phyloP scores from a whole-genome alignment of 2,329 filamentous ascomycete species.

The Truncatella angustata region DNA sequence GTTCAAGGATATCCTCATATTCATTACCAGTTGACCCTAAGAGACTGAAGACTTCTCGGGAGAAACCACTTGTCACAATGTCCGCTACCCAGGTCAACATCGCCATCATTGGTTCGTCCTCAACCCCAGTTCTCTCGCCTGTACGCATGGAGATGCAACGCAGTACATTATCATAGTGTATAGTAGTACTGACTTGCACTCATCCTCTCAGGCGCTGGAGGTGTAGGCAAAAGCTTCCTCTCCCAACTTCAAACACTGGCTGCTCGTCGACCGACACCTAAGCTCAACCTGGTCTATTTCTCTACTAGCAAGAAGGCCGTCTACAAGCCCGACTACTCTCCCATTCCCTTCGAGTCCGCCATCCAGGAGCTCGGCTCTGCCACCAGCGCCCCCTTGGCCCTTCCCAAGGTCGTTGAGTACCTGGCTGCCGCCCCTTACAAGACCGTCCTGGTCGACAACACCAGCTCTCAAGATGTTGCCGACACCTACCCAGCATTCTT shows the following conservation, averaged over 20 bases:
- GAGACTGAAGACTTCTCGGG: too few relatives aligned
- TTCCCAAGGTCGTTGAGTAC: conserved; percentile 72
- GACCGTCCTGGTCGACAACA: conserved; percentile 90
- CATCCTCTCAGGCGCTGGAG: conserved; percentile 72
- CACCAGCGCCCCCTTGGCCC: conserved; percentile 61
- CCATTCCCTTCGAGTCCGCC: conserved; percentile 59
- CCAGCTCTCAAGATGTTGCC: conserved; percentile 83
- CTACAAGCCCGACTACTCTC: conserved; percentile 69
- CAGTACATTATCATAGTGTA: too few relatives aligned
- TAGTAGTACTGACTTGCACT: background rate
- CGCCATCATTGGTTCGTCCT: conserved; percentile 43
- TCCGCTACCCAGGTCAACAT: conserved; percentile 47
- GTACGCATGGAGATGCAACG: too few relatives aligned
- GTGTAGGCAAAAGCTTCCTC: conserved; percentile 90
- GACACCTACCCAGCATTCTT: conserved; percentile 80
- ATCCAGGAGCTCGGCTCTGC: conserved; percentile 64
- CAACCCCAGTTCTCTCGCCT: too few relatives aligned
- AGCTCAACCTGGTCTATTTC: conserved; percentile 79
- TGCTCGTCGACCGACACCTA: conserved; percentile 63
- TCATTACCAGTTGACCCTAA: too few relatives aligned
- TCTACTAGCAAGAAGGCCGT: conserved; percentile 82
- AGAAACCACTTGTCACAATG: too few relatives aligned
- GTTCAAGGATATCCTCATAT: conserved; percentile 36
- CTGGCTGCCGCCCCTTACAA: conserved; percentile 75
- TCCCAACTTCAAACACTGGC: conserved; percentile 71